Evolutionary conservation across 805 yeast genomes (phyloP).

Genomic region (Teunomyces atbi): DNA sequence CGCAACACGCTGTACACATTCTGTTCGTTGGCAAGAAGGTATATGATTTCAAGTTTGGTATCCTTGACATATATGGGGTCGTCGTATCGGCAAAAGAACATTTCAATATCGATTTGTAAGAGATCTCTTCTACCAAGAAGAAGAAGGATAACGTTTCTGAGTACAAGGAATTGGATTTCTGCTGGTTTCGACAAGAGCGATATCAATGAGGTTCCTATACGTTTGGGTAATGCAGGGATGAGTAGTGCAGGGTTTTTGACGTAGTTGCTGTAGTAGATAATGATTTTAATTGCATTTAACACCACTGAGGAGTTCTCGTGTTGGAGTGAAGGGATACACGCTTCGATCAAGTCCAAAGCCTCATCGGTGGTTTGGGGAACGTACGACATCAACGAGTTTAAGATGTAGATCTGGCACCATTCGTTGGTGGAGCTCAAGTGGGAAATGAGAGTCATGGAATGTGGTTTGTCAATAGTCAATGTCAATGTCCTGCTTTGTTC

Average conservation of each 20-base stretch:
- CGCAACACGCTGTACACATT: conserved; percentile 62
- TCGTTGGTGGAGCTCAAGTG: conserved; percentile 44
- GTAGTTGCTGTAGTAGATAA: conserved; percentile 72
- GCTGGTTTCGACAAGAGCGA: conserved; percentile 71
- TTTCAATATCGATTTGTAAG: conserved; percentile 64
- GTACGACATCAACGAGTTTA: conserved; percentile 63
- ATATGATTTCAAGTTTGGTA: conserved; percentile 84
- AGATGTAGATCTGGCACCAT: conserved; percentile 72
- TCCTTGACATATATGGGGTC: conserved; percentile 89
- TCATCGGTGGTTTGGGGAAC: conserved; percentile 71
- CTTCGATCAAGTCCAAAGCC: conserved; percentile 64
- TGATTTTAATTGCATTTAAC: conserved; percentile 68
- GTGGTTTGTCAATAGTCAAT: conserved; percentile 50
- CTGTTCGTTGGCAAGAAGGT: conserved; percentile 65
- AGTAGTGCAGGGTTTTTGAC: conserved; percentile 53
- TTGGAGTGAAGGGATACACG: conserved; percentile 66
- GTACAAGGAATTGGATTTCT: conserved; percentile 78
- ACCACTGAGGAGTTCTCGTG: conserved; percentile 83
- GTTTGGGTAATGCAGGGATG: conserved; percentile 53
- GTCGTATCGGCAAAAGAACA: conserved; percentile 78
- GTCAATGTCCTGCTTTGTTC: conserved; percentile 51
- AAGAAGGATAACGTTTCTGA: conserved; percentile 76
- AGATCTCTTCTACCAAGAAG: conserved; percentile 64
- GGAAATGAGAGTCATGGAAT: conserved; percentile 37
- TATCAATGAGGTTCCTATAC: conserved; percentile 67